phyloP scores from a whole-genome alignment of 768 basidiomycete species.

The Austroboletus festivus region DNA sequence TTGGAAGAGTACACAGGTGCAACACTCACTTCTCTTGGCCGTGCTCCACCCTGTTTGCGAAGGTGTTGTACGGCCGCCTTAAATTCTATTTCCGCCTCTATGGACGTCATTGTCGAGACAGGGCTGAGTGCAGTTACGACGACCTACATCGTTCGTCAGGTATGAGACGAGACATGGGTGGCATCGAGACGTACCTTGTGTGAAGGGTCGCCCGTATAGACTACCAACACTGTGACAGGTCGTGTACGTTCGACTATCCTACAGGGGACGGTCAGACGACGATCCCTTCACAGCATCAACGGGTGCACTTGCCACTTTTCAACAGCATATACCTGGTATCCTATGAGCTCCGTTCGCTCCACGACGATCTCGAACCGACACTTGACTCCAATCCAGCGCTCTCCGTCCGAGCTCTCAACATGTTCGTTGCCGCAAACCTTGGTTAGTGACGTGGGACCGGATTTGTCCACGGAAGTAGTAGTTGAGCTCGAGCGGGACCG shows the following conservation, averaged over 20 bases:
- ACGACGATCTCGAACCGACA: conserved; percentile 49
- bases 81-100: conserved; percentile 54
- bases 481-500: conserved; percentile 34
- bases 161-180: background rate
- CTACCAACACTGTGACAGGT: conserved; percentile 58
- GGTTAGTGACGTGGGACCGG: conserved; percentile 4
- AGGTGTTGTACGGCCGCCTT: conserved; percentile 58
- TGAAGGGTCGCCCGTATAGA: conserved; percentile 71
- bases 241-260: conserved; percentile 70
- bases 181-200: conserved; percentile 49
- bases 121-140: conserved; percentile 56
- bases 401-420: conserved; percentile 19
- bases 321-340: conserved; percentile 83
- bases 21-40: conserved; percentile 58
- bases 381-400: conserved; percentile 45
- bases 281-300: background rate
- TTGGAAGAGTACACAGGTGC: background rate
- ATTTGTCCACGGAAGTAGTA: conserved; percentile 18
- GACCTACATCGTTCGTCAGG: conserved; percentile 42
- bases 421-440: conserved; percentile 10
- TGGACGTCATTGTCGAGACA: conserved; percentile 36
- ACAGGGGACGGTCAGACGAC: background rate
- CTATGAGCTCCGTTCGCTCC: conserved; percentile 44
- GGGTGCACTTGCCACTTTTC: conserved; percentile 65
- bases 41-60: conserved; percentile 61